Evolutionary conservation across 306 rosid genomes (phyloP), one percentile per base, ranked within the genome.

Genomic region (Vigna mungo): DNA sequence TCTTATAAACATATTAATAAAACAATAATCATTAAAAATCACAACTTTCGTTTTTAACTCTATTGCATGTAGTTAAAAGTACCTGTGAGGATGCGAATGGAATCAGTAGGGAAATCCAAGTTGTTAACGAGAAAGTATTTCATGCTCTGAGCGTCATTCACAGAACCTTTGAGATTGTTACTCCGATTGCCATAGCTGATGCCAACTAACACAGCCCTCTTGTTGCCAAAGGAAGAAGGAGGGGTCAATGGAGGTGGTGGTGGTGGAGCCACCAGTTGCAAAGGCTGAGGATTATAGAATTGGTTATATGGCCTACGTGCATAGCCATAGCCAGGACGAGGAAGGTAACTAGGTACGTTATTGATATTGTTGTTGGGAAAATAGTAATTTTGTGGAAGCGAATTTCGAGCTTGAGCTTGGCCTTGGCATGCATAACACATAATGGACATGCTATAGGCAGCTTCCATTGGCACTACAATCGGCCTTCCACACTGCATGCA

Each of bases 51-150:
- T 34, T 34, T 34, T 4, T 34, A 34, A 2, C 36, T 32, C 36
- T 30, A 30, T 30, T 18, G 9, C 20, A 49, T 49, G 10, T 53
- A 53, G 14, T 18, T 53, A 3, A 48, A 18, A 16, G 61, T 80
- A 86, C 92, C 90, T 66, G 95, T 86, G 78, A 90, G 89, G 73
- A 88, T n/a, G 75, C 84, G 87, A 18, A 90, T 78, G 74, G 86
- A 88, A 11, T 84, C 83, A 5, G 6, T 4, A 39, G 95, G 88
- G 71, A 90, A 88, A 10, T 82, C 84, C 75, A 78, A 65, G 51
- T 80, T 84, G 25, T 85, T 32, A 7, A 56, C 68, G 9, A 90
- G 90, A 62, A 90, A 88, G 81, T 86, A 71, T 70, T 66, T 88
- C 87, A 90, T 83, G 86, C 56, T 67, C 15, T 58, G 78, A 63